Evolutionary conservation across 441 rosid species (phyloP).

Genomic region (Melastoma candidum): DNA sequence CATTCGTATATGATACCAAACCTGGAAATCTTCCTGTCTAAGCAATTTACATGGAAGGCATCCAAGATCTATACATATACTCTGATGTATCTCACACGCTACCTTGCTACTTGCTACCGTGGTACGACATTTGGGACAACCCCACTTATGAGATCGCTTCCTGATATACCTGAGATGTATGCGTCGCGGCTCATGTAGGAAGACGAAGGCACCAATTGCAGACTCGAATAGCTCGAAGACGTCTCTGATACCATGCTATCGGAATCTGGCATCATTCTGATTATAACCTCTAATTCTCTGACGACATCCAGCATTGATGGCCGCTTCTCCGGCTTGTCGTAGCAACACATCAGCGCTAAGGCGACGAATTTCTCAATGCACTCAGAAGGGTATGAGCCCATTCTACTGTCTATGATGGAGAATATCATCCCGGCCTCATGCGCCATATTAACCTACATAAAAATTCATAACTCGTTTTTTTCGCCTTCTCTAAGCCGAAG

Average conservation of each 20-base stretch:
- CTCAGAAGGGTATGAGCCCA: slow-evolving; percentile 72
- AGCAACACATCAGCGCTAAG: slow-evolving; percentile 60
- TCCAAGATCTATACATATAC: no score
- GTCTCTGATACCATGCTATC: slow-evolving; percentile 4
- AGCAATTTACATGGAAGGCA: no score
- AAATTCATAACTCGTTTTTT: no score
- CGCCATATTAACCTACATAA: slow-evolving; percentile 39
- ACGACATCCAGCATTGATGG: slow-evolving; percentile 65
- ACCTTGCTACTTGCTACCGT: slow-evolving; percentile 19
- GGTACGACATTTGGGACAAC: slow-evolving; percentile 43
- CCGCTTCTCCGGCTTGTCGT: slow-evolving; percentile 57
- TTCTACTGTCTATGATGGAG: slow-evolving; percentile 62
- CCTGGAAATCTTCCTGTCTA: no score
- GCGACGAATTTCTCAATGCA: slow-evolving; percentile 42
- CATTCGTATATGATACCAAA: no score
- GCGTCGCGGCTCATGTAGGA: slow-evolving; percentile 24
- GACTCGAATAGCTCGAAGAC: not conserved
- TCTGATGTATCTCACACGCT: no score
- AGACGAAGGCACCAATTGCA: slow-evolving; percentile 25
- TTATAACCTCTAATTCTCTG: slow-evolving; percentile 59
- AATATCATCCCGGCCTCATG: slow-evolving; percentile 27
- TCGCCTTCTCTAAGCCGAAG: no score
- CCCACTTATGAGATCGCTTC: slow-evolving; percentile 71
- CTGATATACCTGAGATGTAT: slow-evolving; percentile 29
- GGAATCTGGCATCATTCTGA: slow-evolving; percentile 32